phyloP scores from a whole-genome alignment of 345 rosid species.

The Chamaenerion angustifolium region DNA sequence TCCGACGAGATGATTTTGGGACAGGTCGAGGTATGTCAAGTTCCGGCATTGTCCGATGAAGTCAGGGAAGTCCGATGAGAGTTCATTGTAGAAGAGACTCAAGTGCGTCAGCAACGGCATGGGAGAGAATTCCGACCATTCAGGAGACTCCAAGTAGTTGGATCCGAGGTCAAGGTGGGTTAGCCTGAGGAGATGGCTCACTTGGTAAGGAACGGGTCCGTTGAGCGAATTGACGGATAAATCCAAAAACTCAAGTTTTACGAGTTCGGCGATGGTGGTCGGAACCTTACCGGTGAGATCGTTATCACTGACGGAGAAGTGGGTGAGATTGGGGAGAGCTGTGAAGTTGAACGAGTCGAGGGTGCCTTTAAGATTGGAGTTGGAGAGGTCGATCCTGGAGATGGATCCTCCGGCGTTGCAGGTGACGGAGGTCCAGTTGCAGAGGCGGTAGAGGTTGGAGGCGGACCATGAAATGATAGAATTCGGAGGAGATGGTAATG shows the following conservation, averaged over 20 bases:
- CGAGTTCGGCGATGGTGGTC: constrained; percentile 17
- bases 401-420: constrained; percentile 22
- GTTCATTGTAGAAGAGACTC: constrained; percentile 18
- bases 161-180: constrained; percentile 39
- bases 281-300: constrained; percentile 23
- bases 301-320: constrained; percentile 35
- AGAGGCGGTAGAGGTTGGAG: constrained; percentile 29
- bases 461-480: constrained; percentile 44
- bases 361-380: constrained; percentile 19
- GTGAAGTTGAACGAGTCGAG: constrained; percentile 36
- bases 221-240: constrained; percentile 27
- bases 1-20: constrained; percentile 26
- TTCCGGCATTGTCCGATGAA: constrained; percentile 28
- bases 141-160: constrained; percentile 34
- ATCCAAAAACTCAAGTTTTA: constrained; percentile 31
- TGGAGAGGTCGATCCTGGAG: constrained; percentile 25
- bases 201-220: constrained; percentile 28
- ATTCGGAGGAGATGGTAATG: constrained; percentile 11
- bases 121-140: constrained; percentile 38
- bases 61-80: constrained; percentile 28
- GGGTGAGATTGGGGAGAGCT: constrained; percentile 28
- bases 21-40: constrained; percentile 45
- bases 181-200: constrained; percentile 33
- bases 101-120: constrained; percentile 39
- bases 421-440: constrained; percentile 48